Base-by-base conservation (phyloP, 2,329 filamentous ascomycete species). In the Dactylellina sp. region DNA sequence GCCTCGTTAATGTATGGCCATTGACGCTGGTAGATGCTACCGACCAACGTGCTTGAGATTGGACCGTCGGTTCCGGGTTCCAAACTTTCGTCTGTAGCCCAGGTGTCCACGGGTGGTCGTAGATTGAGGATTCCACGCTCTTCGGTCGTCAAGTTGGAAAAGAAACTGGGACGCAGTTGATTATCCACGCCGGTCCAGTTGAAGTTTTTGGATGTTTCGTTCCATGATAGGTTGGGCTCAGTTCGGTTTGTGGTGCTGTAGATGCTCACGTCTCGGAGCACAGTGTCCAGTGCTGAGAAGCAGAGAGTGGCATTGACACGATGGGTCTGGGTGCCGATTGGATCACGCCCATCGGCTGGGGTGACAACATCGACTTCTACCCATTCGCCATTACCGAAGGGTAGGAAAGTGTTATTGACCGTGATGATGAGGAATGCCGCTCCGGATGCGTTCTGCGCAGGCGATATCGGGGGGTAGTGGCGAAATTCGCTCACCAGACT, bases 401-500 rank as follows among this genome's bases (percentile, higher is more conserved):
- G 60, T 22, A 64, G 24, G 5, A 14, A 9, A 24, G 47, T 46
- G 14, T 66, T 66, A 25, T 47, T 42, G 6, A 52, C 42, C 9
- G 50, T 24, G 7, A 66, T 39, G 20, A 66, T 50, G 9, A 66
- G 40, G 16, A 47, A 66, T 6, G 50, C 62, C 2, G 50, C 42
- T 7, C 62, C 62, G 4, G 50, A 56, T 1, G 52, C 40, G 18
- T 66, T 66, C 24, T 66, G 62, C 20, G 37, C 24, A 9, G 52
- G 52, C n/a, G 62, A 64, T 2, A 46, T 16, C 1, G 37, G 35
- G 14, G 60, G 60, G 16, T 16, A 64, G 1, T 42, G 20, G 14
- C 60, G 60, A 25, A 66, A 66, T 14, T 66, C 50, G 52, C 62
- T 66, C 2, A 66, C 42, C 28, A 66, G 35, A 14, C 25, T 57